phyloP scores from a whole-genome alignment of 148 eudicot species.

The Persicaria tinctoria region DNA sequence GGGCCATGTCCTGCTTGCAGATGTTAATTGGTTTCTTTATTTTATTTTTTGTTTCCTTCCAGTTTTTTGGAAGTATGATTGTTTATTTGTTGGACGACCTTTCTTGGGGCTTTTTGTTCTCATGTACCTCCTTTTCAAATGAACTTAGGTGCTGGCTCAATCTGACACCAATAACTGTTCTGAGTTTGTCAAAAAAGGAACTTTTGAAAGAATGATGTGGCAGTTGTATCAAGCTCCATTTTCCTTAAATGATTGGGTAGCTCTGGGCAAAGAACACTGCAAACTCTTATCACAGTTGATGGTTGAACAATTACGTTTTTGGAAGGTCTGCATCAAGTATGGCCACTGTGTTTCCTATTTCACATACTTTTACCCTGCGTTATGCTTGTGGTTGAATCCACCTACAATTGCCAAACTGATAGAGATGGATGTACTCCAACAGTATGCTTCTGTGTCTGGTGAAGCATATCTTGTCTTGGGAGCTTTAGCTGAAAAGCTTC shows the following conservation, averaged over 20 bases:
- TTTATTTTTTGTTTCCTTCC: background rate
- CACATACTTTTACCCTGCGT: slow-evolving; percentile 56
- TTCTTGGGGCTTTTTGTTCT: slow-evolving; percentile 4
- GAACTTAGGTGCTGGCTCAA: slow-evolving; percentile 66
- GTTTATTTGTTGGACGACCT: background rate
- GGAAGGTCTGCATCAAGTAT: slow-evolving; percentile 76
- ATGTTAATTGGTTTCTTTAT: background rate
- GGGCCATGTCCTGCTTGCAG: slow-evolving; percentile 7
- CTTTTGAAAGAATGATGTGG: slow-evolving; percentile 60
- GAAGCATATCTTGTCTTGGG: slow-evolving; percentile 69
- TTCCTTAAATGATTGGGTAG: slow-evolving; percentile 64
- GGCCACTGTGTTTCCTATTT: slow-evolving; percentile 61
- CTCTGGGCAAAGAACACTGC: slow-evolving; percentile 45
- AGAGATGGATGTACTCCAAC: slow-evolving; percentile 40
- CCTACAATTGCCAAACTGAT: slow-evolving; percentile 54
- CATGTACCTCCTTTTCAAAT: slow-evolving; percentile 1
- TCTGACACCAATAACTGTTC: slow-evolving; percentile 47
- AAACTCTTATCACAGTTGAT: slow-evolving; percentile 60
- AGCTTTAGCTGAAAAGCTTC: slow-evolving; percentile 55
- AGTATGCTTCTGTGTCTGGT: slow-evolving; percentile 49
- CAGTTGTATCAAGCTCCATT: slow-evolving; percentile 46
- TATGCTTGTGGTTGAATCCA: slow-evolving; percentile 70
- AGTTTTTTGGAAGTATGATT: background rate
- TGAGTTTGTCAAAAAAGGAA: slow-evolving; percentile 47
- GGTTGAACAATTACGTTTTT: slow-evolving; percentile 75